These are phyloP conservation scores for Cladosporium velox DNA, from an alignment of 2,329 filamentous ascomycete genomes.

Conservation along the genomic window DNA sequence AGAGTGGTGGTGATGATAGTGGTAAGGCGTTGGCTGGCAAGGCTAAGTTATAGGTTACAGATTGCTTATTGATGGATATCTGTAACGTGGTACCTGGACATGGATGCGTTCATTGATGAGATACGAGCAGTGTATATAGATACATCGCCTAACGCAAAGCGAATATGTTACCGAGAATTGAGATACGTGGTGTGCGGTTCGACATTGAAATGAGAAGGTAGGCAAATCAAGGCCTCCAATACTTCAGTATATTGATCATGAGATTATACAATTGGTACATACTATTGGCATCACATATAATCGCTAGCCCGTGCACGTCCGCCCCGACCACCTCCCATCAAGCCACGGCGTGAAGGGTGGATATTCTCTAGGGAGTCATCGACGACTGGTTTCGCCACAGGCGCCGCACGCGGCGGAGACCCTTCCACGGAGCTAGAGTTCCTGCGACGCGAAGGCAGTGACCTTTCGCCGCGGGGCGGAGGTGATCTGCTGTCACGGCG, in stretches of 20 bases:
- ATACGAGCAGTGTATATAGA: neutral
- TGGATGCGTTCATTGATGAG: neutral
- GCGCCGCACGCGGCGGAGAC: slow-evolving; percentile 28
- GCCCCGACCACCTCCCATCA: slow-evolving; percentile 31
- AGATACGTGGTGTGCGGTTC: neutral
- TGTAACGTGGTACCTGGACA: neutral
- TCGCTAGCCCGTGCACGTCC: slow-evolving; percentile 30
- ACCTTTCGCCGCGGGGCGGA: neutral
- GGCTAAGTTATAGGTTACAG: slow-evolving; percentile 1
- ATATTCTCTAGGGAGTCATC: slow-evolving; percentile 38
- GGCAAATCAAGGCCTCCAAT: neutral
- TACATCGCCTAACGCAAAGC: neutral
- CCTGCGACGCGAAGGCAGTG: slow-evolving; percentile 26
- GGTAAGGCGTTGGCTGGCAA: neutral
- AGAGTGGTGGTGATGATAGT: neutral
- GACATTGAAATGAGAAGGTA: neutral
- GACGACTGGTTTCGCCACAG: slow-evolving; percentile 20
- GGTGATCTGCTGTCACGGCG: slow-evolving; percentile 5
- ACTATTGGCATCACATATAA: slow-evolving; percentile 27
- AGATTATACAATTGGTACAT: slow-evolving; percentile 15
- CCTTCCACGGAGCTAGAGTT: slow-evolving; percentile 35
- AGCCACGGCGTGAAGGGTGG: slow-evolving; percentile 38
- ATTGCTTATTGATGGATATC: neutral
- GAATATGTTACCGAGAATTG: neutral
- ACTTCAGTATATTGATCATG: neutral